phyloP scores from a whole-genome alignment of 345 rosid genomes.

The Erysimum cheiranthoides region DNA sequence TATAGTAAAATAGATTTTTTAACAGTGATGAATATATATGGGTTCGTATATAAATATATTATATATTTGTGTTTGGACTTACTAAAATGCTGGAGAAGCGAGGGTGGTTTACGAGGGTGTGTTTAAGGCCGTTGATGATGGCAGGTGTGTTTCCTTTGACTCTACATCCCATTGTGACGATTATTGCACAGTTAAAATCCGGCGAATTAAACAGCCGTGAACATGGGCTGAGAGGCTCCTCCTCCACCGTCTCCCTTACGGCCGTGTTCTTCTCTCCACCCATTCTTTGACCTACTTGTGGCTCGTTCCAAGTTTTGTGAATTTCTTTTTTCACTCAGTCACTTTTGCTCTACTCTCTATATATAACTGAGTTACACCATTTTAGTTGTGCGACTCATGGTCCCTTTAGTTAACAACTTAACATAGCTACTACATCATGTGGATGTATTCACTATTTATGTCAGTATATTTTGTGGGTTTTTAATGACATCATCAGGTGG shows the following conservation, averaged over 20 bases:
- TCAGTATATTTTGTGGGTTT: constrained; percentile 9
- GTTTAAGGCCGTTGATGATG: constrained; percentile 56
- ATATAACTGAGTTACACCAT: constrained; percentile 10
- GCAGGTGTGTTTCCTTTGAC: constrained; percentile 49
- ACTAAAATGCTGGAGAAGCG: constrained; percentile 89
- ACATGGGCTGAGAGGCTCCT: constrained; percentile 63
- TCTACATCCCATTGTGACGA: constrained; percentile 62
- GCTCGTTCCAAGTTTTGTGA: constrained; percentile 32
- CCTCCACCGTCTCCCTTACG: constrained; percentile 38
- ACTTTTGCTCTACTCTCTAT: constrained; percentile 14
- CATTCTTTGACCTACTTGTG: constrained; percentile 19
- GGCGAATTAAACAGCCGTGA: constrained; percentile 67
- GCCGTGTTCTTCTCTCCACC: constrained; percentile 11
- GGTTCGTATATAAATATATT: not conserved
- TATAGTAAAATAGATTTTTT: not conserved
- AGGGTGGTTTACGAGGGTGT: constrained; percentile 75
- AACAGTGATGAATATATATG: not conserved
- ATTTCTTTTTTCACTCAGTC: not conserved
- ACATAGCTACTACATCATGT: constrained; percentile 22
- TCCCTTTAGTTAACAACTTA: constrained; percentile 15
- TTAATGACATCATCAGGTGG: constrained; percentile 8
- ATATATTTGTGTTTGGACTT: constrained; percentile 25
- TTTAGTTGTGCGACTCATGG: constrained; percentile 15
- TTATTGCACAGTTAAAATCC: constrained; percentile 56
- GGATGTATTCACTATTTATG: not conserved